These are phyloP conservation scores for Lophiotrema nucula DNA, from an alignment of 495 filamentous ascomycete genomes.

Conservation along the genomic window DNA sequence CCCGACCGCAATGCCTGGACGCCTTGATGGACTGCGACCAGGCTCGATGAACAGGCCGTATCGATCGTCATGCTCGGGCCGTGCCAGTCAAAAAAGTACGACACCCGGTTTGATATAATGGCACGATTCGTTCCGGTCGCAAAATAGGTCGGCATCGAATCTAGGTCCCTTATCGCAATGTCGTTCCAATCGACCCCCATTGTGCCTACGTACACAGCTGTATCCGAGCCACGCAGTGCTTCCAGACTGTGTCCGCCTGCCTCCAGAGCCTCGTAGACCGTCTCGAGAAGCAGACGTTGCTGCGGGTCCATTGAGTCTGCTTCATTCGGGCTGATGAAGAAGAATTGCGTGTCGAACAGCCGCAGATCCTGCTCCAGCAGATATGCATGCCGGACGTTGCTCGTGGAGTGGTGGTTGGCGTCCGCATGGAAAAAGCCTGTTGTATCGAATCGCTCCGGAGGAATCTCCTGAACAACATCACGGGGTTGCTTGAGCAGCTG, in stretches of 20 bases:
- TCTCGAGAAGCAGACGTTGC: constrained; percentile 7
- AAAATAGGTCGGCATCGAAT: background rate
- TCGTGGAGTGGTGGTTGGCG: background rate
- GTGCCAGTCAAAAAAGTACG: constrained; percentile 25
- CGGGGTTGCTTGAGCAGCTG: constrained; percentile 29
- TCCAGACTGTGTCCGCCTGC: constrained; percentile 4
- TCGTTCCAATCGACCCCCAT: background rate
- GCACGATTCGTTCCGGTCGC: background rate
- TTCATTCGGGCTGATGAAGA: background rate
- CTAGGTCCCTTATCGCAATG: background rate
- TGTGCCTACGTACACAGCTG: constrained; percentile 9
- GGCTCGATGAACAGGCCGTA: constrained; percentile 25
- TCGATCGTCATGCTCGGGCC: constrained; percentile 22
- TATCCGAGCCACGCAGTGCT: constrained; percentile 1
- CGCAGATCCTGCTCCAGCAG: background rate
- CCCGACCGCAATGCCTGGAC: background rate
- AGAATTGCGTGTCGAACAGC: constrained; percentile 15
- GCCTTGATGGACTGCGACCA: constrained; percentile 22
- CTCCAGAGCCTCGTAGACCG: constrained; percentile 11
- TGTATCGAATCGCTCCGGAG: background rate
- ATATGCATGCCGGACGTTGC: background rate
- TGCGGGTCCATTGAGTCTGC: constrained; percentile 17
- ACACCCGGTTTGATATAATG: constrained; percentile 24
- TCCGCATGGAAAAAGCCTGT: background rate
- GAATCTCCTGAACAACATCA: background rate